Evolutionary conservation across 2,329 filamentous ascomycete species (phyloP).

Genomic region (Alternaria rosae): DNA sequence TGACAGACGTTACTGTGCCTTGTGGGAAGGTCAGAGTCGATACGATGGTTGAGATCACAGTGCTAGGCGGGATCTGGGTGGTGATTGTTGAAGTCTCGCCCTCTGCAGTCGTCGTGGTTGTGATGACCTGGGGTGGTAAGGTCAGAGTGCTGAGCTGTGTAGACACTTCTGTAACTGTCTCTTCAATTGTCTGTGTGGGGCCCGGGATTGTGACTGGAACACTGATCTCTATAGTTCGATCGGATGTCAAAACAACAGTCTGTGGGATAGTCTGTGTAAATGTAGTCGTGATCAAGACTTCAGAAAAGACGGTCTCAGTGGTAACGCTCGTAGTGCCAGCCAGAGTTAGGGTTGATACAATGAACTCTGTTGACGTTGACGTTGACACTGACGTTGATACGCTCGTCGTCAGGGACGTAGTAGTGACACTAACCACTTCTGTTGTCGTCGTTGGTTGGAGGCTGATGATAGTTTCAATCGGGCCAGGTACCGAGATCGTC

Average conservation of each 20-base stretch:
- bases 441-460: slow-evolving; percentile 10
- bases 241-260: slow-evolving; percentile 11
- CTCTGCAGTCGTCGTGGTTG: slow-evolving; percentile 27
- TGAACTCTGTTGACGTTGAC: slow-evolving; percentile 5
- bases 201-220: slow-evolving; percentile 4
- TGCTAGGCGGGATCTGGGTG: slow-evolving; percentile 22
- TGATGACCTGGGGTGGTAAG: slow-evolving; percentile 19
- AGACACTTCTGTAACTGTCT: slow-evolving; percentile 24
- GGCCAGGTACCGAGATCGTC: slow-evolving; percentile 4
- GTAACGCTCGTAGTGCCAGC: slow-evolving; percentile 2
- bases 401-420: slow-evolving; percentile 6
- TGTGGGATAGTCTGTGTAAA: slow-evolving; percentile 10
- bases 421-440: slow-evolving; percentile 2
- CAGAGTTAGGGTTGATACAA: slow-evolving; percentile 4
- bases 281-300: slow-evolving; percentile 7
- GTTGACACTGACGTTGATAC: slow-evolving; percentile 12
- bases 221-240: slow-evolving; percentile 9
- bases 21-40: slow-evolving; percentile 25
- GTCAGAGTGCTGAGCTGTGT: slow-evolving; percentile 30
- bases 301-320: neutral
- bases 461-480: slow-evolving; percentile 6
- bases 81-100: slow-evolving; percentile 23
- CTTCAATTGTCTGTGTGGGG: slow-evolving; percentile 14
- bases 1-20: slow-evolving; percentile 12
- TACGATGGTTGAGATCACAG: slow-evolving; percentile 28